Base-by-base conservation (phyloP, 2,329 filamentous ascomycete species). In the Peltaster fructicola region DNA sequence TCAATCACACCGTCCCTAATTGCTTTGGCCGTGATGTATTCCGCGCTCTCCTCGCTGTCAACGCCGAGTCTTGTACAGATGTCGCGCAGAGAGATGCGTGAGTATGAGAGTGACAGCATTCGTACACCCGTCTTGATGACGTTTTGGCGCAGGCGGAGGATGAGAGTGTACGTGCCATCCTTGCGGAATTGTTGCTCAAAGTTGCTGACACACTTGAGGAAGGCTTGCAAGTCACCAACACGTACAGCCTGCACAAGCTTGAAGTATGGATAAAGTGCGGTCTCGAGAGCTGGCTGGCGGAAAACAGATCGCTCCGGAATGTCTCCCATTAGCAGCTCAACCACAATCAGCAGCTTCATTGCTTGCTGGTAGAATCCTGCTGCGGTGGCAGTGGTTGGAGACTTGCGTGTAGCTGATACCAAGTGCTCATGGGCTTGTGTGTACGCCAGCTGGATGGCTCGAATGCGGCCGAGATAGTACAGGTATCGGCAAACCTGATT, bases 61-160 rank as follows among this genome's bases (percentile, higher is more conserved):
- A 98, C 63, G 25, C 90, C 82, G 24, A 98, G 65, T 23, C 88
- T 79, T 30, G 95, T 82, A 58, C 88, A 98, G 40, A 98, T 98
- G 48, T 98, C 88, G 30, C 88, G 76, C 28, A 98, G 67, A 1
- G 85, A 93, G 45, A 98, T 98, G 34, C 85, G 79, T 31, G 85
- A 92, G 61, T 98, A 98, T 11, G 84, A 92, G 36, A 98, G 63
- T 19, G 85, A 95, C 70, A 98, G 91, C 82, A 95, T 93, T 40
- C 88, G 81, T 36, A 98, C 92, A 38, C 88, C 88, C 3, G 88
- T 98, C 64, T 92, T 92, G 69, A 98, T 95, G 47, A 98, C 88
- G 48, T 98, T 98, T 56, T 98, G 88, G 41, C 88, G 74, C 33
- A 98, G 65, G 34, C 88, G 84, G 35, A 95, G 67, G 42, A 95